Evolutionary conservation across 1,139 yeast genomes (phyloP), one percentile per base, ranked within the genome.

Genomic region (Debaryomyces psychrophilus): DNA sequence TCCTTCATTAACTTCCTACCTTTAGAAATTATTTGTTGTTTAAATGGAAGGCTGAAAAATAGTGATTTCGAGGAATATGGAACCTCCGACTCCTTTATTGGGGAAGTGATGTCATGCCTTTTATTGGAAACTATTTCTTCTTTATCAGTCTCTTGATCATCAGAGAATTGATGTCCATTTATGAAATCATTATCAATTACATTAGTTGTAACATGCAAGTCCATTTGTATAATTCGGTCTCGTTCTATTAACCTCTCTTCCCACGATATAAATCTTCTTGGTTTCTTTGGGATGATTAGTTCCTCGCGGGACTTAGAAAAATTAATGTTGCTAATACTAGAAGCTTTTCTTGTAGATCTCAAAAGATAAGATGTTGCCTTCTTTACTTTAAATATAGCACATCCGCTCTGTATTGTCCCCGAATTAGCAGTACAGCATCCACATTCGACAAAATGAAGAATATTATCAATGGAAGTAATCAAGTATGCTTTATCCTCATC

Each of bases 371-470:
- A 73, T 5, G 83, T 79, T 14, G 82, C 81, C 58, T 83, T 83
- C 56, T 82, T 84, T 2, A 85, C 79, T 55, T 82, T 84, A 50
- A 74, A 71, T 8, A 87, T 67, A 20, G 79, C 72, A 67, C 93
- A 87, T 37, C 68, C 68, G 14, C 71, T 62, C 12, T 72, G 71
- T 20, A 67, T 55, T 40, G 87, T 81, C 14, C 17, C 17, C 8
- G 37, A 11, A 25, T 14, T n/a, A 2, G 67, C 59, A 2, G 65
- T 59, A 1, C 85, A 89, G 64, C 97, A 89, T 18, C 88, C 95
- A 52, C 85, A 79, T 58, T 85, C 77, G 45, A 85, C 75, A 53
- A 73, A 73, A 50, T 68, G 69, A 52, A 84, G 64, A 14, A 87
- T 68, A 8, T 81, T 78, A 53, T 84, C 90, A 22, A 85, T 69